Evolutionary conservation across 306 rosid species (phyloP).

Genomic region (Geum urbanum): DNA sequence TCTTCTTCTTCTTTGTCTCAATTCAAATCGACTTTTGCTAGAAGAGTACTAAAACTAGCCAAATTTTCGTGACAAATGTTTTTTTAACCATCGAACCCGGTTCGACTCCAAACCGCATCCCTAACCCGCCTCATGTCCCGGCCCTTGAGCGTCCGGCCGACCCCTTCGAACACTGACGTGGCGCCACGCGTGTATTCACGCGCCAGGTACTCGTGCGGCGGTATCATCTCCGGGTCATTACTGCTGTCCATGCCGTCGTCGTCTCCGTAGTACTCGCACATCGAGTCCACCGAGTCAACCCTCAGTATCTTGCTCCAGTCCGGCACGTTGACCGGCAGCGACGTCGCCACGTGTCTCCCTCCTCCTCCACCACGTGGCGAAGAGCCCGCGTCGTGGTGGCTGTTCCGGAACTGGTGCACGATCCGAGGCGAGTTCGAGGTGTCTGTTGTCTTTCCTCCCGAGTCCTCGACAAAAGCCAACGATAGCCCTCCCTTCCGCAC

Average conservation of each 20-base stretch:
- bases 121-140: constrained; percentile 93
- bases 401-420: constrained; percentile 58
- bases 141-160: constrained; percentile 90
- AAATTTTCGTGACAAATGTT: background rate
- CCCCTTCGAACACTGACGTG: constrained; percentile 87
- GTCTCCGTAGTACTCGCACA: constrained; percentile 28
- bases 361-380: constrained; percentile 25
- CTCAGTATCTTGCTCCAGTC: constrained; percentile 99
- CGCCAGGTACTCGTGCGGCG: constrained; percentile 94
- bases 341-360: constrained; percentile 57
- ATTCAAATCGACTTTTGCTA: too few relatives aligned
- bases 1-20: too few relatives aligned
- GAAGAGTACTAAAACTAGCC: too few relatives aligned
- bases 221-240: constrained; percentile 62
- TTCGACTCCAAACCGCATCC: constrained; percentile 93
- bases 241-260: constrained; percentile 38
- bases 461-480: constrained; percentile 50
- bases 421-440: constrained; percentile 42
- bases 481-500: constrained; percentile 53
- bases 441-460: background rate
- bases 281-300: constrained; percentile 70
- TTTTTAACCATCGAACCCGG: constrained; percentile 80
- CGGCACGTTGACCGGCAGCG: constrained; percentile 89
- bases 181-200: constrained; percentile 67
- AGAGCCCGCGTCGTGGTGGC: constrained; percentile 31